phyloP scores from a whole-genome alignment of 352 stramenopile genomes.

The Phytopythium aichiense region DNA sequence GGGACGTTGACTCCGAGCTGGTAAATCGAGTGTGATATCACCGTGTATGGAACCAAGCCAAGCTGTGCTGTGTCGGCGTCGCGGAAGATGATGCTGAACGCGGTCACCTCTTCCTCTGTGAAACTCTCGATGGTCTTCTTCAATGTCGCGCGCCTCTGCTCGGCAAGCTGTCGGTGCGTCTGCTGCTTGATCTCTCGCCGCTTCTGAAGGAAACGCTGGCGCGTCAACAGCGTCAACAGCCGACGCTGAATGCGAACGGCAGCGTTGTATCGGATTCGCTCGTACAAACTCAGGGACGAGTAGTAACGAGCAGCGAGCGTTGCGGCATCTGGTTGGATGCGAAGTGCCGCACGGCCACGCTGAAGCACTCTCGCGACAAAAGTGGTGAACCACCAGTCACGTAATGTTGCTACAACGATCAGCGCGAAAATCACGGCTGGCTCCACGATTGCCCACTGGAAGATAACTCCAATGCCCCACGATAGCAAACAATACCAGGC shows the following conservation, averaged over 20 bases:
- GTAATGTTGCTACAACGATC: conserved; percentile 48
- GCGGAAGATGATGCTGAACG: conserved; percentile 63
- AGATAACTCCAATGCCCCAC: conserved; percentile 36
- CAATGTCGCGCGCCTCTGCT: conserved; percentile 33
- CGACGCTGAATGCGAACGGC: conserved; percentile 63
- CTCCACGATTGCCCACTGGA: conserved; percentile 53
- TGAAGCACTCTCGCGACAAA: conserved; percentile 35
- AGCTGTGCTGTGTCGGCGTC: conserved; percentile 57
- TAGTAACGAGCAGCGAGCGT: conserved; percentile 24
- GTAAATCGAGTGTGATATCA: conserved; percentile 74
- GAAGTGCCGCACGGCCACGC: conserved; percentile 38
- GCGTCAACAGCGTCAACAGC: conserved; percentile 47
- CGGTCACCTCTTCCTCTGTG: conserved; percentile 54
- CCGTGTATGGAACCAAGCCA: conserved; percentile 55
- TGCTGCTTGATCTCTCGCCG: conserved; percentile 40
- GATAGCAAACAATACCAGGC: conserved; percentile 51
- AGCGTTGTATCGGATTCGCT: conserved; percentile 63
- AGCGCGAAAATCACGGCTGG: conserved; percentile 40
- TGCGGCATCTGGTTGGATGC: conserved; percentile 36
- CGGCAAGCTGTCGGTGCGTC: conserved; percentile 30
- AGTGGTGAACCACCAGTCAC: conserved; percentile 52
- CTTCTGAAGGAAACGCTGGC: conserved; percentile 43
- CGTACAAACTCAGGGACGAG: conserved; percentile 59
- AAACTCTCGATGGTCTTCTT: conserved; percentile 58
- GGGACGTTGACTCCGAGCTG: conserved; percentile 61